Evolutionary conservation across 2,329 filamentous ascomycete species (phyloP), one percentile per base, ranked within the genome.

Genomic region (Coniochaeta prunicola): DNA sequence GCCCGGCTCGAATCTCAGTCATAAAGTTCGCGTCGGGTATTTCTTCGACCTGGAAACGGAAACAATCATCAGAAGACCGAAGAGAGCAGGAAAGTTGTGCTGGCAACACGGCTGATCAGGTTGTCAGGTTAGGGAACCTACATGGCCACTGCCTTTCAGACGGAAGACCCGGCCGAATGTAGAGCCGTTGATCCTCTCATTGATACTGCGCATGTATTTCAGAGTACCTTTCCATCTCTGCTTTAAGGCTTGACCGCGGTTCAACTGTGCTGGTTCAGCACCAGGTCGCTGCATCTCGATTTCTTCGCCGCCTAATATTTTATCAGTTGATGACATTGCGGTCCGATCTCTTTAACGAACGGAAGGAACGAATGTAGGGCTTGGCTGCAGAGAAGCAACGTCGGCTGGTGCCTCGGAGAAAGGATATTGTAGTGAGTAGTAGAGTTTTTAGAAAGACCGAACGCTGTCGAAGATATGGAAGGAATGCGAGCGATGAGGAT

Each of bases 1-100:
- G 71, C 1, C 90, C 91, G 31, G 90, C 91, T 30, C 90, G 86
- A 59, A 94, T 75, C 71, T 94, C 91, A 24, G 85, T 88, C 63
- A 90, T 85, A 71, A 93, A 92, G 60, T 81, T 86, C 36, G 88
- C 82, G 38, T 84, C 84, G 60, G 81, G 80, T 55, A 91, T 84
- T 67, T 89, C 85, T 55, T 85, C 30, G 28, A 24, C 53, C 53
- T 55, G 12, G 10, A 50, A 28, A 6, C 30, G 15, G 42, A 26
- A 3, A 48, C 8, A 10, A 24, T 4, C n/a, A 30, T 50, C 13
- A 50, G 40, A 4, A 13, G 21, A 21, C 5, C 38, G 38, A 48
- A 48, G 21, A 48, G 13, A 3, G 21, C 26, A 19, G 19, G 17
- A 26, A 26, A 26, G 8, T 48, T n/a, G 8, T 19, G 28, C 48